Conservation (phyloP, 2,329 filamentous ascomycete genomes). For the Exophiala viscosa region DNA sequence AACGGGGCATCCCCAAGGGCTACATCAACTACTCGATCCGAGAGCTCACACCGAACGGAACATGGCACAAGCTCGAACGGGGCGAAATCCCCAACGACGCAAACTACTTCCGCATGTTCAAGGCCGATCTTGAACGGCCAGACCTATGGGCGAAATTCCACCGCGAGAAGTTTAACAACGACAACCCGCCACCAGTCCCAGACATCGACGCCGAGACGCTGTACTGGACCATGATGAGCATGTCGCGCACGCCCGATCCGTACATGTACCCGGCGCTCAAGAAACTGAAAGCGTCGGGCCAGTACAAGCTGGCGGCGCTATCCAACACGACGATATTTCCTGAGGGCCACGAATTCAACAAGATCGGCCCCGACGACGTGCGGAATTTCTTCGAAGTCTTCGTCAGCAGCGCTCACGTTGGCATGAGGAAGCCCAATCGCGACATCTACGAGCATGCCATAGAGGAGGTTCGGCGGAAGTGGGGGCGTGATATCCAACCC, state of each 20-base stretch:
- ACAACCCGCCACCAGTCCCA: slow-evolving; percentile 60
- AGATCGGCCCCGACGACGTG: slow-evolving; percentile 54
- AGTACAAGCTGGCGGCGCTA: slow-evolving; percentile 73
- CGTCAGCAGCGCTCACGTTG: slow-evolving; percentile 79
- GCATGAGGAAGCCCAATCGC: slow-evolving; percentile 81
- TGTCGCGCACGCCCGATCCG: slow-evolving; percentile 68
- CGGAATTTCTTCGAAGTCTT: slow-evolving; percentile 77
- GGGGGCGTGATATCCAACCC: slow-evolving; percentile 52
- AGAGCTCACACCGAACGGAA: slow-evolving; percentile 69
- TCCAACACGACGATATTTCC: slow-evolving; percentile 91
- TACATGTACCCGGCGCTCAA: slow-evolving; percentile 82
- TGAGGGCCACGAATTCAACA: slow-evolving; percentile 63
- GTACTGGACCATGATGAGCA: slow-evolving; percentile 88
- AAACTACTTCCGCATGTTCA: slow-evolving; percentile 73
- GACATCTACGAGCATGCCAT: slow-evolving; percentile 75
- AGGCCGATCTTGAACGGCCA: slow-evolving; percentile 64
- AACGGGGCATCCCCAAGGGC: slow-evolving; percentile 72
- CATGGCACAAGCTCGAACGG: slow-evolving; percentile 84
- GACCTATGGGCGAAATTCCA: slow-evolving; percentile 65
- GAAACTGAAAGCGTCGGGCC: slow-evolving; percentile 60
- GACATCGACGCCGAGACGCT: slow-evolving; percentile 71
- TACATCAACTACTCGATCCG: slow-evolving; percentile 93
- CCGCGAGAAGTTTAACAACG: slow-evolving; percentile 32
- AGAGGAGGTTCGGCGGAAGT: slow-evolving; percentile 59
- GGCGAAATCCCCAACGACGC: slow-evolving; percentile 74